Evolutionary conservation across 1,139 yeast genomes (phyloP).

Genomic region (Lodderomyces orthopsilosis): DNA sequence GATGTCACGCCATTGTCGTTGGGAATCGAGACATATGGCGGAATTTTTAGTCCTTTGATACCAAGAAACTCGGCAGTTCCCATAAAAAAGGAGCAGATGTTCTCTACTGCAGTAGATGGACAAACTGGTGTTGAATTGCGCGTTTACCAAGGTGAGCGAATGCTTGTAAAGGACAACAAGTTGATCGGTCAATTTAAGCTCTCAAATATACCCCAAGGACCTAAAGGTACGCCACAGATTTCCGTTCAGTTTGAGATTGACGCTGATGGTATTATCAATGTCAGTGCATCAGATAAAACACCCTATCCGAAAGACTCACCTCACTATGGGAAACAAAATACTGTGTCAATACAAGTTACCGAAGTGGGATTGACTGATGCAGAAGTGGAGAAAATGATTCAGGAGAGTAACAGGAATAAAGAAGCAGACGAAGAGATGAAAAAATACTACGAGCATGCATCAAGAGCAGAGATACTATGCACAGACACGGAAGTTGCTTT

Average conservation of each 20-base stretch:
- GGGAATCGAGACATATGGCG: constrained; percentile 83
- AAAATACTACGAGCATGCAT: constrained; percentile 45
- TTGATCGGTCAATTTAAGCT: constrained; percentile 69
- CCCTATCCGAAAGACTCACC: constrained; percentile 39
- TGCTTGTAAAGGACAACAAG: constrained; percentile 69
- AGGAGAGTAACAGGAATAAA: constrained; percentile 46
- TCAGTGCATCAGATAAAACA: constrained; percentile 65
- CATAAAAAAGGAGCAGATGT: constrained; percentile 64
- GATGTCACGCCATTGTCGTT: constrained; percentile 79
- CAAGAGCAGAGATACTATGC: constrained; percentile 54
- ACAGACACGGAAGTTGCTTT: constrained; percentile 55
- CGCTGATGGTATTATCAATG: constrained; percentile 80
- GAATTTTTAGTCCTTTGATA: constrained; percentile 72
- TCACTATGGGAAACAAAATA: constrained; percentile 30
- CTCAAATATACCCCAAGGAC: constrained; percentile 64
- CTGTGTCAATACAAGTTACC: constrained; percentile 64
- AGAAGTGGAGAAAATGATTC: constrained; percentile 56
- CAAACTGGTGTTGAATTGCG: constrained; percentile 78
- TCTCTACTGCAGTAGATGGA: constrained; percentile 83
- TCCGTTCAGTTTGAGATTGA: constrained; percentile 73
- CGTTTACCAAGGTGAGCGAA: constrained; percentile 78
- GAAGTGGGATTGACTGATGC: constrained; percentile 65
- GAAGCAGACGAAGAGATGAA: constrained; percentile 42
- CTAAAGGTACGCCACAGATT: constrained; percentile 78
- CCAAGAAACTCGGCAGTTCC: constrained; percentile 78